Percentiles rank a stretch among this genome's conserved stretches.
These are phyloP conservation scores for Thalassiosira exigua DNA, from an alignment of 352 stramenopile species.

Conservation along the genomic window DNA sequence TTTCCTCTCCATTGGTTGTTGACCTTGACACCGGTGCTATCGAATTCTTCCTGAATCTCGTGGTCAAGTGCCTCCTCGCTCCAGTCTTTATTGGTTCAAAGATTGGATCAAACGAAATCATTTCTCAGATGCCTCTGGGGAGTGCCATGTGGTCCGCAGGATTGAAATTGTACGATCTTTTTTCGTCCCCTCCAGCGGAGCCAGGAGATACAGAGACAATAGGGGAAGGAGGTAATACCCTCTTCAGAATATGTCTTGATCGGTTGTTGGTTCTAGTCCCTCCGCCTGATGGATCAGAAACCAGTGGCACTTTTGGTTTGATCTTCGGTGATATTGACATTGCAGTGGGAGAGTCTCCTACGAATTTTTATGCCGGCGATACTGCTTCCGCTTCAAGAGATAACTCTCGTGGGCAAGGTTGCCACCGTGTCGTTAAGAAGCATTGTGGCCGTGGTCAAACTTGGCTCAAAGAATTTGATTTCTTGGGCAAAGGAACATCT, in stretches of 20 bases:
- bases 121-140: conserved; percentile 16
- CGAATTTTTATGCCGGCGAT: too few species aligned
- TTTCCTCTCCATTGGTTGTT: conserved; percentile 55
- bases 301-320: conserved; percentile 27
- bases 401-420: neutral
- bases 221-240: conserved; percentile 17
- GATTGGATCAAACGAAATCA: conserved; percentile 6
- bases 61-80: conserved; percentile 53
- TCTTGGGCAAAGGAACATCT: neutral
- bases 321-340: conserved; percentile 29
- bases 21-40: conserved; percentile 53
- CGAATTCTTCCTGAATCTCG: conserved; percentile 49
- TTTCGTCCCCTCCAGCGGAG: conserved; percentile 1
- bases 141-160: conserved; percentile 18
- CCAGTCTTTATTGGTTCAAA: conserved; percentile 56
- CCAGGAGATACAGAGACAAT: conserved; percentile 24
- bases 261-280: conserved; percentile 17
- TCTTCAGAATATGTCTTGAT: conserved; percentile 45
- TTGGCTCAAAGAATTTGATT: conserved; percentile 29
- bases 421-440: conserved; percentile 17
- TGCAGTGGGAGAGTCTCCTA: conserved; percentile 4
- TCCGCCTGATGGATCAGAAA: neutral
- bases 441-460: conserved; percentile 32
- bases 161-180: conserved; percentile 23
- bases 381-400: too few species aligned